phyloP scores from a whole-genome alignment of 2,329 filamentous ascomycete genomes.

The Teratosphaeria epicoccoides region DNA sequence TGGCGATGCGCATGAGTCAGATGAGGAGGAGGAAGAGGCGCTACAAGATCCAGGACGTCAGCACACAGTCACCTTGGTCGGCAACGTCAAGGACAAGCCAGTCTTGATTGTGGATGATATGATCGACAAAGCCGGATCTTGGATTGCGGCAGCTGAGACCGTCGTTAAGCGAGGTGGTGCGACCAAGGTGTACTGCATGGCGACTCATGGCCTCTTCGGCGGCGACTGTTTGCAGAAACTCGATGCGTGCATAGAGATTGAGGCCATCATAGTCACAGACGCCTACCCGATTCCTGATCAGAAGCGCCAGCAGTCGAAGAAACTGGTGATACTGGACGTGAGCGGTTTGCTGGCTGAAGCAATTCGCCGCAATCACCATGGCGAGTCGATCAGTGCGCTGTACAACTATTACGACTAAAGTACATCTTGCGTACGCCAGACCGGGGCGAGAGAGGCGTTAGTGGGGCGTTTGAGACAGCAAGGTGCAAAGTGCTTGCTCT shows the following conservation, averaged over 20 bases:
- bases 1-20: constrained; percentile 68
- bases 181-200: constrained; percentile 94
- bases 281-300: constrained; percentile 83
- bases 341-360: constrained; percentile 82
- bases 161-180: constrained; percentile 87
- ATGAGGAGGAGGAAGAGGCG: constrained; percentile 89
- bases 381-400: constrained; percentile 60
- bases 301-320: constrained; percentile 59
- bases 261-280: constrained; percentile 90
- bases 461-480: neutral
- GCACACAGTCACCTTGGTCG: constrained; percentile 94
- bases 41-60: constrained; percentile 71
- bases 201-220: constrained; percentile 90
- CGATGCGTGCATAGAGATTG: constrained; percentile 85
- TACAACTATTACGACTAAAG: constrained; percentile 33
- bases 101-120: constrained; percentile 98
- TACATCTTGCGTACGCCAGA: neutral
- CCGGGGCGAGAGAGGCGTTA: neutral
- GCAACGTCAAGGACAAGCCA: constrained; percentile 75
- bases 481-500: neutral
- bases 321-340: constrained; percentile 81
- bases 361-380: constrained; percentile 92
- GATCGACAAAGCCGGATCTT: constrained; percentile 94
- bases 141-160: constrained; percentile 95
- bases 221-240: constrained; percentile 82